Base-by-base conservation (phyloP, 1,139 yeast genomes). In the Sugiyamaella japonica region DNA sequence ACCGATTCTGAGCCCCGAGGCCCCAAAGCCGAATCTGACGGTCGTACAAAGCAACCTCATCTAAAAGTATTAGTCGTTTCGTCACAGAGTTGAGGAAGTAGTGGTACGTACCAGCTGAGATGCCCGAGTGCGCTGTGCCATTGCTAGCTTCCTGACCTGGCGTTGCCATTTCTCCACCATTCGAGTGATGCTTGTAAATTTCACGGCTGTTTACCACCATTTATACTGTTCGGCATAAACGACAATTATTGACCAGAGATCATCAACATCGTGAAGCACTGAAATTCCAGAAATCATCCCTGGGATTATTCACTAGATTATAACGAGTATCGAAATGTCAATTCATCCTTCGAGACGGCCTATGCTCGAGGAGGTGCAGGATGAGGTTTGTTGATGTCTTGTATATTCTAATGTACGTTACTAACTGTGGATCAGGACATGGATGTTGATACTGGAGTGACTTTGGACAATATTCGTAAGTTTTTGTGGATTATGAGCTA, bases 21-120 rank as follows among this genome's bases (percentile, higher is more conserved):
- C 99, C 99, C 99, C 99, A 93, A 38, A 93, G 77, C 61, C 99
- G 75, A 63, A 93, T 91, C 70, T 93, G 99, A 57, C 99, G 81
- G 71, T 93, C 99, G 69, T 93, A 93, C 29, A 91, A 76, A 1
- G 96, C 96, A 55, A 91, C 84, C 70, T 91, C 98, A 65, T 90
- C 97, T 50, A 31, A 7, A 32, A n/a, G n/a, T n/a, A n/a, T n/a
- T n/a, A n/a, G n/a, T n/a, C n/a, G n/a, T n/a, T n/a, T n/a, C n/a
- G n/a, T n/a, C n/a, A n/a, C n/a, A n/a, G n/a, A n/a, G n/a, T n/a
- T n/a, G n/a, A n/a, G n/a, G n/a, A n/a, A n/a, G 13, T 12, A 3
- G 34, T n/a, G 8, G 7, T 25, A 32, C 48, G 32, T 16, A 44
- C 48, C 48, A 32, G 48, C 48, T 3, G 48, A 44, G 20, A 44